phyloP scores from a whole-genome alignment of 495 filamentous ascomycete genomes.

The Talaromyces adpressus region DNA sequence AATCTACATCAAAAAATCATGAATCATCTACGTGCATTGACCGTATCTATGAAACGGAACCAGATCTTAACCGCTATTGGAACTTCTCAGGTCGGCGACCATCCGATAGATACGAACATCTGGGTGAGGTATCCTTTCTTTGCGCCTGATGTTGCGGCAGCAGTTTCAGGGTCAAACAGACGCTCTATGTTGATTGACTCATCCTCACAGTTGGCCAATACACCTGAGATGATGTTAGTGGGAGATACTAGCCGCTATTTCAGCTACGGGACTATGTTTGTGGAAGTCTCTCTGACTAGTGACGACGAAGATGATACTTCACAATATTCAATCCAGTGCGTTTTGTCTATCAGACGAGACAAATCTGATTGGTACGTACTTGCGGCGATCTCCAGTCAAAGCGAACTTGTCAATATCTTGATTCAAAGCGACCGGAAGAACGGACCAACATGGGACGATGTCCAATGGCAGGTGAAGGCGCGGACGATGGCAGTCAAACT shows the following conservation, averaged over 20 bases:
- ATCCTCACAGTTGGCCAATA: conserved; percentile 29
- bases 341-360: conserved; percentile 66
- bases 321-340: conserved; percentile 59
- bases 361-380: conserved; percentile 57
- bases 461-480: conserved; percentile 63
- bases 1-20: conserved; percentile 47
- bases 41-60: conserved; percentile 76
- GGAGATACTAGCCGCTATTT: conserved; percentile 64
- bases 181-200: conserved; percentile 38
- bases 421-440: conserved; percentile 59
- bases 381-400: conserved; percentile 68
- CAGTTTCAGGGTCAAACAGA: conserved; percentile 55
- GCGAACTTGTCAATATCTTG: conserved; percentile 63
- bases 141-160: conserved; percentile 56
- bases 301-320: conserved; percentile 53
- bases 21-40: conserved; percentile 61
- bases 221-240: conserved; percentile 64
- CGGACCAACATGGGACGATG: conserved; percentile 72
- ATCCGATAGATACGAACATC: conserved; percentile 54
- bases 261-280: conserved; percentile 67
- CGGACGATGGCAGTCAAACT: conserved; percentile 57
- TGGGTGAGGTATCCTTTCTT: conserved; percentile 69
- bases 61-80: conserved; percentile 57
- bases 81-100: conserved; percentile 50
- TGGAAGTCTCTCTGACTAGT: conserved; percentile 56